Evolutionary conservation across 2,329 filamentous ascomycete genomes (phyloP).

Genomic region (Fusarium brevicatenulatum): DNA sequence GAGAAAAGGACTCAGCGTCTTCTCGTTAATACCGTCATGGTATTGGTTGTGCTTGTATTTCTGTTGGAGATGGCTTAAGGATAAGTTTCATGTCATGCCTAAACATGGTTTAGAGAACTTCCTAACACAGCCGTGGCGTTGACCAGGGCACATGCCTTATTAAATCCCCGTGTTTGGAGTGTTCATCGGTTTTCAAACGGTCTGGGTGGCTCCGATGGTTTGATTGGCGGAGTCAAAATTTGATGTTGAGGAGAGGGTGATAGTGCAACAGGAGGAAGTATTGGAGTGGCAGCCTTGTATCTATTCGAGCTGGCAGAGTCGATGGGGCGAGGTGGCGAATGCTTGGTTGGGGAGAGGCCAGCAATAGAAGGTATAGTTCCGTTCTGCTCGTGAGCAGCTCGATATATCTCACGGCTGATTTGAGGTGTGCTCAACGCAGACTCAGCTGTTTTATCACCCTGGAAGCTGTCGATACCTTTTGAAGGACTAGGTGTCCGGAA

Average conservation of each 20-base stretch:
- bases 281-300: slow-evolving; percentile 51
- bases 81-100: not conserved
- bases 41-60: slow-evolving; percentile 8
- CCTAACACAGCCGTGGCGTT: slow-evolving; percentile 18
- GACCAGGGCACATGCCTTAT: slow-evolving; percentile 9
- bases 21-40: slow-evolving; percentile 3
- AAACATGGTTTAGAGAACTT: not conserved
- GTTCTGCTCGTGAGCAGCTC: slow-evolving; percentile 41
- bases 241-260: slow-evolving; percentile 67
- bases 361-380: slow-evolving; percentile 56
- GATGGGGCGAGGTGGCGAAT: slow-evolving; percentile 56
- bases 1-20: not conserved
- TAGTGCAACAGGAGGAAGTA: slow-evolving; percentile 68
- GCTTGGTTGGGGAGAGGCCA: slow-evolving; percentile 63
- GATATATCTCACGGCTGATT: slow-evolving; percentile 44
- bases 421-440: slow-evolving; percentile 44
- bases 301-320: slow-evolving; percentile 42
- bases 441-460: slow-evolving; percentile 38
- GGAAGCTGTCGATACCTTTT: slow-evolving; percentile 39
- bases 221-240: slow-evolving; percentile 70
- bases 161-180: not conserved
- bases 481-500: slow-evolving; percentile 41
- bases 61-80: not conserved
- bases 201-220: slow-evolving; percentile 46
- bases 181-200: slow-evolving; percentile 34